phyloP scores from a whole-genome alignment of 2,329 filamentous ascomycete genomes.

The Stemphylium lycopersici region DNA sequence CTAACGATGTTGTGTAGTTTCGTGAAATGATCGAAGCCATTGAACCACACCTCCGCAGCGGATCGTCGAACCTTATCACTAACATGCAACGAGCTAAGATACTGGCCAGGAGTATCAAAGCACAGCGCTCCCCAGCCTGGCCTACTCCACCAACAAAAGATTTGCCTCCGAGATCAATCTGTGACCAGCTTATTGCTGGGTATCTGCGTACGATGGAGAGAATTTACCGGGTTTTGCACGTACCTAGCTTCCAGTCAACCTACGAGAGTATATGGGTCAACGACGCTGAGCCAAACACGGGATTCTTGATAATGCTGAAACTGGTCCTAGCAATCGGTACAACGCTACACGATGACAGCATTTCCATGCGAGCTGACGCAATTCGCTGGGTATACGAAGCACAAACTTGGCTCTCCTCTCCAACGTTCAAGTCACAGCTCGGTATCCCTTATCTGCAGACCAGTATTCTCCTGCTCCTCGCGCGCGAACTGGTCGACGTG shows the following conservation, averaged over 20 bases:
- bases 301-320: conserved; percentile 64
- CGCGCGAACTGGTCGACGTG: conserved; percentile 45
- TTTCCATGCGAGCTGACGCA: conserved; percentile 58
- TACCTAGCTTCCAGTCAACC: conserved; percentile 57
- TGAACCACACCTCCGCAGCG: conserved; percentile 50
- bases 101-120: conserved; percentile 61
- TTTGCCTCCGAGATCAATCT: conserved; percentile 56
- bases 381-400: conserved; percentile 65
- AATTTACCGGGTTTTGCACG: conserved; percentile 58
- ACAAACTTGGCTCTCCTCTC: conserved; percentile 61
- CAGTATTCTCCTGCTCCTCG: conserved; percentile 47
- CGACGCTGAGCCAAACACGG: conserved; percentile 38
- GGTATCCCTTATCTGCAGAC: conserved; percentile 59
- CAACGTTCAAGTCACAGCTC: conserved; percentile 60
- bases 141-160: conserved; percentile 51
- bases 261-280: conserved; percentile 60
- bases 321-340: conserved; percentile 65
- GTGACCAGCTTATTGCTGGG: conserved; percentile 56
- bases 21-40: conserved; percentile 54
- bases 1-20: conserved; percentile 39
- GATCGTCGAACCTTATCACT: conserved; percentile 44
- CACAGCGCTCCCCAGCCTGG: conserved; percentile 56
- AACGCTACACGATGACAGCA: conserved; percentile 57
- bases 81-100: conserved; percentile 60
- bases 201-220: conserved; percentile 59